A percentile compares a stretch with the other conserved stretches of the same genome.
phyloP scores from a whole-genome alignment of 2,329 filamentous ascomycete species.

The Ophiostoma novo-ulmi region DNA sequence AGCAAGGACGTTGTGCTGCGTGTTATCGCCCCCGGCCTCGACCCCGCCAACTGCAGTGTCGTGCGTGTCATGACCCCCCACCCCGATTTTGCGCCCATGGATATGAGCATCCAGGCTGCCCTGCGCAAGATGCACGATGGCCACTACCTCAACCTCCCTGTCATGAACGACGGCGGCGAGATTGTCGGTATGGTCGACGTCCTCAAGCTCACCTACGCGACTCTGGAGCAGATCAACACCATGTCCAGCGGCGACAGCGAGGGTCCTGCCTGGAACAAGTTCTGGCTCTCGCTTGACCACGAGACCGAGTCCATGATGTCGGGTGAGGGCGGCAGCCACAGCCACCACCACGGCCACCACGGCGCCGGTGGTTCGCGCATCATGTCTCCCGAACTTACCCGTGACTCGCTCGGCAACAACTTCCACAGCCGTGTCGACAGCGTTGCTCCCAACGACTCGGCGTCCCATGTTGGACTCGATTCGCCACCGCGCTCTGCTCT shows the following conservation, averaged over 20 bases:
- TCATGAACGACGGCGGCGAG: conserved; percentile 95
- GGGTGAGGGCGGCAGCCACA: conserved; percentile 69
- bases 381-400: conserved; percentile 65
- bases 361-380: conserved; percentile 64
- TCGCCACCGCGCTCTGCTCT: conserved; percentile 64
- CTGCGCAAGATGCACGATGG: conserved; percentile 99
- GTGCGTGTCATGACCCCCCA: conserved; percentile 99
- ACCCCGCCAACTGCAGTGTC: conserved; percentile 92
- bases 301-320: conserved; percentile 96
- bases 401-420: conserved; percentile 53
- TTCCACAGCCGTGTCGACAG: conserved; percentile 58
- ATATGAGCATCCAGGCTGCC: conserved; percentile 98
- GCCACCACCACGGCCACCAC: conserved; percentile 62
- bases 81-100: conserved; percentile 95
- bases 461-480: conserved; percentile 81
- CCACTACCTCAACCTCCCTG: conserved; percentile 94
- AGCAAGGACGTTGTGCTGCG: conserved; percentile 98
- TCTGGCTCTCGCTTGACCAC: conserved; percentile 93
- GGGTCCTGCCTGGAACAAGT: conserved; percentile 98
- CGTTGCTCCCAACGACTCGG: conserved; percentile 87
- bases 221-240: conserved; percentile 93
- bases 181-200: conserved; percentile 99
- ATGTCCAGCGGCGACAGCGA: conserved; percentile 86
- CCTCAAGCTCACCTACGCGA: conserved; percentile 95
- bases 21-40: conserved; percentile 93